Evolutionary conservation across 805 yeast genomes (phyloP), one percentile per base, ranked within the genome.

Genomic region (Ogataea sp.): DNA sequence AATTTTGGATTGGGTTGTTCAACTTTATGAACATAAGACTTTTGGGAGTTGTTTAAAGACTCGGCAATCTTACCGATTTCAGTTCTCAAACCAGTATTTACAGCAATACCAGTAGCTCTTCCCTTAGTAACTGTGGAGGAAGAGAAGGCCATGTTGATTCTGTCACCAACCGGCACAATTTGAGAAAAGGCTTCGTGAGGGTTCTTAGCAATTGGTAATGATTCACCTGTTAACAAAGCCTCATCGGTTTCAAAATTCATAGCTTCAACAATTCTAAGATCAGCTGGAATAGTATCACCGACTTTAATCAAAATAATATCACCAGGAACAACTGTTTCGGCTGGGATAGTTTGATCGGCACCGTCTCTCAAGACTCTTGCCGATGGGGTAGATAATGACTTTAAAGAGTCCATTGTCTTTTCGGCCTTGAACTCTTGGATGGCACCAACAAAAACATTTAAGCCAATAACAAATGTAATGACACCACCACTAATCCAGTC

Each of bases 401-500:
- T 70, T 32, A 83, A 68, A 0, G 88, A 78, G 29, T 80, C 83
- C 86, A 83, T 83, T 1, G 90, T 83, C 53, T 80, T 73, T 46
- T 83, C 88, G 1, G 93, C 90, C 46, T 74, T 77, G 52, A 66
- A 69, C 53, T 83, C 90, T 57, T 83, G 93, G 46, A 71, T 58
- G 40, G 78, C 71, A 4, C 93, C 93, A 41, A 83, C 80, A 23
- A 61, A 59, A 28, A 83, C 75, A 52, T 83, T 83, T 40, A 83
- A 66, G 25, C 57, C 55, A 24, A 83, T 75, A 20, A 83, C 89
- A 35, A 73, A 80, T 1, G 75, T 78, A 53, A 83, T 80, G 26
- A 83, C 90, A 39, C 90, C 93, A 36, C 88, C 93, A 8, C 86
- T 78, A 46, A 83, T 83, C 82, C 85, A 83, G 56, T 83, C 90